Evolutionary conservation across 1,284 basidiomycete species (phyloP).

Genomic region (Ganoderma lucidum): DNA sequence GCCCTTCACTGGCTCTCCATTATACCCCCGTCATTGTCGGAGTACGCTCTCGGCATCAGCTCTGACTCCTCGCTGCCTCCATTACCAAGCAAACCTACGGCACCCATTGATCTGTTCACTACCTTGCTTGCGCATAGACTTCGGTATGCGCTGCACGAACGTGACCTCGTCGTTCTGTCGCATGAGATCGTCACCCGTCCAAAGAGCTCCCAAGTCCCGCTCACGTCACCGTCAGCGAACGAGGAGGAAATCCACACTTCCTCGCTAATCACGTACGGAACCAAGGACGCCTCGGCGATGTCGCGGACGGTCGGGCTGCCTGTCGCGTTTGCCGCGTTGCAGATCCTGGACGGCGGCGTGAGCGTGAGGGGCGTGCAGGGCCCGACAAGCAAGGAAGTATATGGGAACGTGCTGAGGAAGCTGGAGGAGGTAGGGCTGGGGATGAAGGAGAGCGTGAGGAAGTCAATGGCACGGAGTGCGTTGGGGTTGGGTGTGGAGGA

Average conservation of each 20-base stretch:
- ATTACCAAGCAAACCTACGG: conserved; percentile 50
- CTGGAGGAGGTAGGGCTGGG: conserved; percentile 70
- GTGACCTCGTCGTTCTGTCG: conserved; percentile 88
- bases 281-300: conserved; percentile 80
- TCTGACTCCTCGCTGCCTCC: conserved; percentile 47
- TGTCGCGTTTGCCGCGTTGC: conserved; percentile 37
- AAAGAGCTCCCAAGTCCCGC: conserved; percentile 13
- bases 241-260: conserved; percentile 80
- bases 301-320: conserved; percentile 80
- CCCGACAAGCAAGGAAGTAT: conserved; percentile 68
- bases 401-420: conserved; percentile 64
- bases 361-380: conserved; percentile 69
- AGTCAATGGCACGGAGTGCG: conserved; percentile 14
- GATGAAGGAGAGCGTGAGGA: conserved; percentile 64
- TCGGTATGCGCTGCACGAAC: conserved; percentile 75
- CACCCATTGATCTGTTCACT: conserved; percentile 86
- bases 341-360: conserved; percentile 65
- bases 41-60: conserved; percentile 9
- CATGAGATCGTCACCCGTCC: conserved; percentile 77
- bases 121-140: conserved; percentile 79
- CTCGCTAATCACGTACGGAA: conserved; percentile 78
- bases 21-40: conserved; percentile 39
- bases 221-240: conserved; percentile 30
- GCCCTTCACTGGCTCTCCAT: conserved; percentile 71
- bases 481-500: conserved; percentile 23